phyloP scores from a whole-genome alignment of 2,329 filamentous ascomycete genomes.

The Lachnellula cervina region DNA sequence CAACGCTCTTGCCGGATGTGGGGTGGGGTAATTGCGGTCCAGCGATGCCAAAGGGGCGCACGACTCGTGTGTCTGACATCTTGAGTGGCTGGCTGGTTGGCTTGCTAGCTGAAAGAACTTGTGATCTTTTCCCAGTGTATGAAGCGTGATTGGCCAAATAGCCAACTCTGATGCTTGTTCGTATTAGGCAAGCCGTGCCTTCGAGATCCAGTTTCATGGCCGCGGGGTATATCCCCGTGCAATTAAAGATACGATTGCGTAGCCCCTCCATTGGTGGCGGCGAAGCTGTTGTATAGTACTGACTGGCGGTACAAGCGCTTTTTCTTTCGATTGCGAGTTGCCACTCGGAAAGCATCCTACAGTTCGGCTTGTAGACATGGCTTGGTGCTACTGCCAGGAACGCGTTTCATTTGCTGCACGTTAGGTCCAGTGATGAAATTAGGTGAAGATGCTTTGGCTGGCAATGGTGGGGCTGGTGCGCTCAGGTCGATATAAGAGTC shows the following conservation, averaged over 20 bases:
- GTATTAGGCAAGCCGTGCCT: not conserved
- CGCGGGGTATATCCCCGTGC: too few species aligned
- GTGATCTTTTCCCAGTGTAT: not conserved
- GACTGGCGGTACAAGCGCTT: not conserved
- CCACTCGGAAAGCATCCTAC: slow-evolving; percentile 1
- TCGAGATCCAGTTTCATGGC: too few species aligned
- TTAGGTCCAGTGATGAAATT: not conserved
- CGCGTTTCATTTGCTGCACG: not conserved
- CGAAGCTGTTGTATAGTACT: not conserved
- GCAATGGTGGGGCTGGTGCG: not conserved
- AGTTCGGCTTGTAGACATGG: not conserved
- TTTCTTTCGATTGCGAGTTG: not conserved
- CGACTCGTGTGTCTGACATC: not conserved
- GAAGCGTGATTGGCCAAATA: not conserved
- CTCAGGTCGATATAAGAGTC: not conserved
- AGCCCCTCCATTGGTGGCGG: not conserved
- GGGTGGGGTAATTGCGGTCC: not conserved
- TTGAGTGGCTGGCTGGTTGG: not conserved
- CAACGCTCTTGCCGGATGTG: not conserved
- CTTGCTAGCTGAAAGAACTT: not conserved
- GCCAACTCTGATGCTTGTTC: not conserved
- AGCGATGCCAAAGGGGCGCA: not conserved
- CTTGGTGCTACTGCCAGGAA: not conserved
- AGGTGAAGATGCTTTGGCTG: slow-evolving; percentile 1
- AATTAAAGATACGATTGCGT: not conserved